A percentile compares a stretch with the other conserved stretches of the same genome.
Conservation (phyloP, 306 rosid species). For the Pterocarpus santalinus region DNA sequence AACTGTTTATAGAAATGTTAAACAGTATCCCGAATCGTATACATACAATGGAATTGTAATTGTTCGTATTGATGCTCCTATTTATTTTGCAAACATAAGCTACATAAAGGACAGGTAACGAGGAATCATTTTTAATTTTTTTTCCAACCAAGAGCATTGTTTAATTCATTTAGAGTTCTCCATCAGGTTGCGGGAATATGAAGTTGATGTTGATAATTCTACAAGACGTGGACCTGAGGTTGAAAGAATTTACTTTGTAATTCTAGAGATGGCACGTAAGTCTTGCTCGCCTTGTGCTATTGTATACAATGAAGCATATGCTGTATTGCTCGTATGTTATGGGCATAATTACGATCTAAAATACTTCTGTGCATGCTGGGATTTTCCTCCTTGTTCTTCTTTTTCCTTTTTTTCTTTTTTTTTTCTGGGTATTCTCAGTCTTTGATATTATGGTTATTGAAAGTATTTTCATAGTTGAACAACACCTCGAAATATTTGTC, state of each 20-base stretch:
- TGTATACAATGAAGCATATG: neutral
- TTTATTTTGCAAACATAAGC: constrained; percentile 91
- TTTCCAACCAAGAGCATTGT: constrained; percentile 31
- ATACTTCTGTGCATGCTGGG: constrained; percentile 30
- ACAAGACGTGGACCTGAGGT: constrained; percentile 88
- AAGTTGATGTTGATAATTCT: constrained; percentile 75
- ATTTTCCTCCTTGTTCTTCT: constrained; percentile 10
- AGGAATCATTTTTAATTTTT: constrained; percentile 36
- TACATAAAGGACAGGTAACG: constrained; percentile 92
- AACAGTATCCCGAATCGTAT: constrained; percentile 94
- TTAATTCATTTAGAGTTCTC: constrained; percentile 42
- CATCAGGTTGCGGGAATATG: constrained; percentile 90
- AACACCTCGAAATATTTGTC: constrained; percentile 4
- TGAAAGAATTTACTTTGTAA: constrained; percentile 87
- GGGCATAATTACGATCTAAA: constrained; percentile 22
- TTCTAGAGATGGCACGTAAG: constrained; percentile 98
- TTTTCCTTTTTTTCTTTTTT: neutral
- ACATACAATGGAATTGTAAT: constrained; percentile 95
- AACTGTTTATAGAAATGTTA: constrained; percentile 86
- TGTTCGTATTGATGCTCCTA: constrained; percentile 94
- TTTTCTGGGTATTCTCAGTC: neutral
- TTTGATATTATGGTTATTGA: constrained; percentile 28
- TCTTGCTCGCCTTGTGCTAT: constrained; percentile 40
- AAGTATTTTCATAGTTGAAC: neutral
- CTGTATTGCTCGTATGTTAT: neutral